These are phyloP conservation scores for Yamadazyma jaroonii DNA, from an alignment of 1,139 yeast species.

Conservation along the genomic window DNA sequence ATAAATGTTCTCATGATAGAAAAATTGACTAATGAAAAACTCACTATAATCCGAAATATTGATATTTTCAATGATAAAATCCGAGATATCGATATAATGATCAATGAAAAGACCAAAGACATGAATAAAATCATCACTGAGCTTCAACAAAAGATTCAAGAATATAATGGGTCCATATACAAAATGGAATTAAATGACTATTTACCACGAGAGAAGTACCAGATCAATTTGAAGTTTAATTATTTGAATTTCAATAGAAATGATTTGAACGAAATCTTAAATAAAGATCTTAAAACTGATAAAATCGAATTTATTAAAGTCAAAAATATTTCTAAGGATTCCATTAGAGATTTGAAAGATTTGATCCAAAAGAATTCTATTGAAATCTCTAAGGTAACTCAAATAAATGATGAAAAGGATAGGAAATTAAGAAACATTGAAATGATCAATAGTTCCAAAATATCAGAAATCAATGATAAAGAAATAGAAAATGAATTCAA, in stretches of 20 bases:
- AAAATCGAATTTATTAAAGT: conserved; percentile 41
- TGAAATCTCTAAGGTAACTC: conserved; percentile 47
- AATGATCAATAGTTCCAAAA: conserved; percentile 54
- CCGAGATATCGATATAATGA: conserved; percentile 31
- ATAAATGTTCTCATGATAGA: conserved; percentile 63
- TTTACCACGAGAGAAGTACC: conserved; percentile 20
- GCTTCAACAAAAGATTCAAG: conserved; percentile 49
- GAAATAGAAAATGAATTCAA: conserved; percentile 59
- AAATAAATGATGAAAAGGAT: conserved; percentile 52
- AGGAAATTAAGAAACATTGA: conserved; percentile 31
- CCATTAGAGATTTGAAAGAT: conserved; percentile 55
- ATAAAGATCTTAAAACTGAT: conserved; percentile 36
- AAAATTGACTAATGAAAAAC: conserved; percentile 58
- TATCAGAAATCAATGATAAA: conserved; percentile 50
- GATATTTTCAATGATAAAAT: conserved; percentile 47
- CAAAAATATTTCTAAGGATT: conserved; percentile 46
- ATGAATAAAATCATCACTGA: conserved; percentile 49
- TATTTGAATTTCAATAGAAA: conserved; percentile 17
- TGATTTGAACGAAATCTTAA: conserved; percentile 28
- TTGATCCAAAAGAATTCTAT: conserved; percentile 28
- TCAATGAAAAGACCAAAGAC: conserved; percentile 46
- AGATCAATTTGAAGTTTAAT: conserved; percentile 28
- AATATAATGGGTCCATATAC: conserved; percentile 55
- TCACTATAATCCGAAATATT: conserved; percentile 52
- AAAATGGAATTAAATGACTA: conserved; percentile 31